Conservation (phyloP, 768 basidiomycete species). For the Tricholoma hemisulphureum region DNA sequence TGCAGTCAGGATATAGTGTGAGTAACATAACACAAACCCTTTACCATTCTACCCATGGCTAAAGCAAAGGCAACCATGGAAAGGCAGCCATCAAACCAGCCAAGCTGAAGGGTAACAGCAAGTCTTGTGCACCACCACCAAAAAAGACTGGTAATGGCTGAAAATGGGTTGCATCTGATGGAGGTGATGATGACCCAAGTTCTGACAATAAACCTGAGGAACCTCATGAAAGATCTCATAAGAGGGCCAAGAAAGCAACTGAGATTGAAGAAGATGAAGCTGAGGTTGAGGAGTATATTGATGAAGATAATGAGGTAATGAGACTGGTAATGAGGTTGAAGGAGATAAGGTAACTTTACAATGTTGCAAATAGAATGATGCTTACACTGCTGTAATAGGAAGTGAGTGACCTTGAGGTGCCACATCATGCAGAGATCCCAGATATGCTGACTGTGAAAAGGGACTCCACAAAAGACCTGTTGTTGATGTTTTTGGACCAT, state of each 20-base stretch:
- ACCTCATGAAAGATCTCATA: background rate
- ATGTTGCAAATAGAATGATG: background rate
- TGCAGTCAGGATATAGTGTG: too few species aligned
- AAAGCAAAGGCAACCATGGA: too few species aligned
- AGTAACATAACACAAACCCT: too few species aligned
- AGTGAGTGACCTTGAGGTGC: background rate
- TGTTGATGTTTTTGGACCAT: background rate
- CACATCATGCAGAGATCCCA: background rate
- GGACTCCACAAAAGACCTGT: constrained; percentile 3
- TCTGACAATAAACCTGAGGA: background rate
- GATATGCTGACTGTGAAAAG: background rate
- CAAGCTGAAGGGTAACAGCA: too few species aligned
- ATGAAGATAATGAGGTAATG: background rate
- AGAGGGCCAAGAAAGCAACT: background rate
- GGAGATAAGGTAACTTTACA: background rate
- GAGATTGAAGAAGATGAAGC: background rate
- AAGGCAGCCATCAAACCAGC: background rate
- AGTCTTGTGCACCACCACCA: background rate
- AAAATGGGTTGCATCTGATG: background rate
- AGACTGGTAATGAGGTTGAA: background rate
- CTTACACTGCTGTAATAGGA: background rate
- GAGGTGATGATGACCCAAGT: background rate
- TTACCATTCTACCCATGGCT: too few species aligned
- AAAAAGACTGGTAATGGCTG: background rate
- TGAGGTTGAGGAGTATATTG: background rate